Conservation (phyloP, 495 filamentous ascomycete genomes). For the Glarea lozoyensis region DNA sequence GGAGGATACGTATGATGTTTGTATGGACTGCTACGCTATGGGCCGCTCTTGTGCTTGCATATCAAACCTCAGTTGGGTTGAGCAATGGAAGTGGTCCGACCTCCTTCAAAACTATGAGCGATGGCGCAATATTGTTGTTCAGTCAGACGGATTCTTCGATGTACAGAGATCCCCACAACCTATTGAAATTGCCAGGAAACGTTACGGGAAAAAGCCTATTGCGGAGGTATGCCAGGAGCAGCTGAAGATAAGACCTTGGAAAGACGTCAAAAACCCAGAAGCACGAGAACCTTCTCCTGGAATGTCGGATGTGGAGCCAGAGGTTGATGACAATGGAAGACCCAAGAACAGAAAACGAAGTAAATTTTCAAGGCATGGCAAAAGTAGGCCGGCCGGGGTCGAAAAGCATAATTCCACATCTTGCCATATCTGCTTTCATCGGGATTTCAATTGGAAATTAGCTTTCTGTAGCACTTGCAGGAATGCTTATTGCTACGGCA, state of each 20-base stretch:
- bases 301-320: slow-evolving; percentile 28
- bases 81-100: slow-evolving; percentile 80
- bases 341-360: slow-evolving; percentile 34
- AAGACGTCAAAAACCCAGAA: slow-evolving; percentile 38
- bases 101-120: slow-evolving; percentile 68
- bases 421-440: slow-evolving; percentile 76
- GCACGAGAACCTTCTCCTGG: slow-evolving; percentile 13
- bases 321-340: slow-evolving; percentile 43
- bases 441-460: slow-evolving; percentile 72
- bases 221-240: slow-evolving; percentile 89
- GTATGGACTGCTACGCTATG: slow-evolving; percentile 94
- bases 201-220: slow-evolving; percentile 59
- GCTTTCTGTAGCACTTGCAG: slow-evolving; percentile 67
- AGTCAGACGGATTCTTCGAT: slow-evolving; percentile 50
- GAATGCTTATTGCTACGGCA: slow-evolving; percentile 77
- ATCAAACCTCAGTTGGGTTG: slow-evolving; percentile 78
- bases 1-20: slow-evolving; percentile 83
- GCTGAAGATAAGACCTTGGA: slow-evolving; percentile 50
- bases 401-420: slow-evolving; percentile 20
- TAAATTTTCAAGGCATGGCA: neutral
- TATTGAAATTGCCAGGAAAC: slow-evolving; percentile 54
- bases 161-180: slow-evolving; percentile 46
- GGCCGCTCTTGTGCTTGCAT: slow-evolving; percentile 85
- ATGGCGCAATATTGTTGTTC: slow-evolving; percentile 70
- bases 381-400: slow-evolving; percentile 2